These are phyloP conservation scores for Leptographium lundbergii DNA, from an alignment of 2,329 filamentous ascomycete genomes.

Conservation along the genomic window DNA sequence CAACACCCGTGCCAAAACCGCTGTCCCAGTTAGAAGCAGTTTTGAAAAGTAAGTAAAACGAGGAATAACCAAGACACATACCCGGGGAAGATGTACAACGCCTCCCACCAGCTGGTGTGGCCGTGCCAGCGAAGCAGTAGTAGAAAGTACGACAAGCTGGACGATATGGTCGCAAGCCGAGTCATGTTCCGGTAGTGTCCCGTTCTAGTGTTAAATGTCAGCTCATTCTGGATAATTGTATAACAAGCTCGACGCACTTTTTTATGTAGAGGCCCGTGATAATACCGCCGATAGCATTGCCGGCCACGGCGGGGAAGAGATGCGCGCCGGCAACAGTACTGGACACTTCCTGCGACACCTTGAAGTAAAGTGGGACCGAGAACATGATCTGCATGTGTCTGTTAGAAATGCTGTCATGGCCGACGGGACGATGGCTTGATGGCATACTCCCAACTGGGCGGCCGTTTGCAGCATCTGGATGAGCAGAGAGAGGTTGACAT, in stretches of 20 bases:
- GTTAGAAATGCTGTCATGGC: background rate
- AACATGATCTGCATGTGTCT: slow-evolving; percentile 35
- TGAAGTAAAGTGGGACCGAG: slow-evolving; percentile 56
- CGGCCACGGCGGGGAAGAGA: slow-evolving; percentile 53
- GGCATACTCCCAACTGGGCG: slow-evolving; percentile 42
- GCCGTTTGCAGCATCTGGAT: slow-evolving; percentile 39
- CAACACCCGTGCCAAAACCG: slow-evolving; percentile 28
- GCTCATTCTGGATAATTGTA: slow-evolving; percentile 8
- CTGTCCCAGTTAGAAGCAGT: slow-evolving; percentile 10
- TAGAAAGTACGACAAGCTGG: slow-evolving; percentile 36
- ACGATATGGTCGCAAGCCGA: slow-evolving; percentile 34
- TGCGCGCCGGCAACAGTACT: slow-evolving; percentile 47
- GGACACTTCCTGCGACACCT: slow-evolving; percentile 44
- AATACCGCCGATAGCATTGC: slow-evolving; percentile 53
- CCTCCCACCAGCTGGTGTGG: slow-evolving; percentile 39
- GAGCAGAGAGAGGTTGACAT: slow-evolving; percentile 39
- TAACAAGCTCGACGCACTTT: slow-evolving; percentile 12
- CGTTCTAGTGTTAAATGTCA: slow-evolving; percentile 26
- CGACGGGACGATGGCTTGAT: background rate
- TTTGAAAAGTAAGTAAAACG: background rate
- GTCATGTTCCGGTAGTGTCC: slow-evolving; percentile 46
- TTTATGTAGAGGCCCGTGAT: slow-evolving; percentile 45
- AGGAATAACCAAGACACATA: slow-evolving; percentile 6
- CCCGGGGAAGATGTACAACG: slow-evolving; percentile 45
- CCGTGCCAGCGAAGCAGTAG: slow-evolving; percentile 48